Base-by-base conservation (phyloP, 106 monocot species). In the Iris macrosiphon region DNA sequence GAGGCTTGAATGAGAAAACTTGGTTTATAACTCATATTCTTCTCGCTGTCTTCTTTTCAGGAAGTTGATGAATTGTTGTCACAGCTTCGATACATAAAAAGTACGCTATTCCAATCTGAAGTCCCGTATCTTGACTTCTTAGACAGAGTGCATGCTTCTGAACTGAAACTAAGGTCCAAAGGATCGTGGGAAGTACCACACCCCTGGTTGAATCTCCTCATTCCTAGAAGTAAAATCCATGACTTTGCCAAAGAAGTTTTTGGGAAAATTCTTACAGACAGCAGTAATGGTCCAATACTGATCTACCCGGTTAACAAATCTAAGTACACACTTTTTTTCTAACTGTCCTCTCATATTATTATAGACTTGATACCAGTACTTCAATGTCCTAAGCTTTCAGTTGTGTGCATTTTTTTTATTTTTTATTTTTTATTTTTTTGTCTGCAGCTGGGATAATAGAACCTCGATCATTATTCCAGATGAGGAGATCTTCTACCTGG, bases 111-210 rank as follows among this genome's bases (percentile, higher is more conserved):
- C 68, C 78, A 89, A 55, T 79, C 94, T 0, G 87, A 89, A 49
- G 89, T 95, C 27, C 16, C 84, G 7, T 95, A 95, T 57, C 46
- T 82, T 32, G 89, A 95, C 19, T 95, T 95, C 75, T 60, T 95
- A 15, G 74, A 95, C 55, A 72, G 94, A 61, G 88, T 95, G 26
- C 89, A 85, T 29, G 35, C 60, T 30, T 79, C 88, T 12, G 88
- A 81, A 40, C 2, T 76, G 52, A 72, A 89, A 59, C 64, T 95
- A 34, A 65, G 85, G 31, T 71, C 88, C 6, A 64, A 82, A 62
- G 84, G 81, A 51, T 55, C 89, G 33, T 95, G 94, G 94, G 88
- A 95, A 23, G 70, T 95, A 7, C 94, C 94, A 25, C 94, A 89
- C 42, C 94, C 94, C 24, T 95, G 94, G 94, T 45, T 95, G 28